Evolutionary conservation across 2,329 filamentous ascomycete genomes (phyloP).

Genomic region (Curvularia hawaiiensis): DNA sequence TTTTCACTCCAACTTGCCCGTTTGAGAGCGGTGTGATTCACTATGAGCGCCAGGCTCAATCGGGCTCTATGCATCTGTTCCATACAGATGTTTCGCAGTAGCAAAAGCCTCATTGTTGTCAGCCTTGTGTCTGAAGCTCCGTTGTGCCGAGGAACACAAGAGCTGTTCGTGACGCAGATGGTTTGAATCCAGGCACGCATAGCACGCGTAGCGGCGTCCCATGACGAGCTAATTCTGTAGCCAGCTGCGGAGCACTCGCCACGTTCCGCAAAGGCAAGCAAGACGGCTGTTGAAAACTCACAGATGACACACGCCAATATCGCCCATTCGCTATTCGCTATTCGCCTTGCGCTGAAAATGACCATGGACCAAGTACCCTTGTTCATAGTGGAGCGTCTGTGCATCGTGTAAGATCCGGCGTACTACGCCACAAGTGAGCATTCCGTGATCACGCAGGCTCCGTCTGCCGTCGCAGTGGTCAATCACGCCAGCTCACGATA

Average conservation of each 20-base stretch:
- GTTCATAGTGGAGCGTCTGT: conserved; percentile 26
- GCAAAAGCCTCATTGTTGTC: conserved; percentile 19
- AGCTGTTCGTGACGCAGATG: conserved; percentile 18
- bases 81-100: conserved; percentile 22
- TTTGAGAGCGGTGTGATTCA: conserved; percentile 30
- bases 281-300: conserved; percentile 17
- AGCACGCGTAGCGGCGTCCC: conserved; percentile 14
- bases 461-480: conserved; percentile 5
- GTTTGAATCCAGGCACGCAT: conserved; percentile 6
- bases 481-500: conserved; percentile 6
- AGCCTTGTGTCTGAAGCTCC: conserved; percentile 6
- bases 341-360: conserved; percentile 28
- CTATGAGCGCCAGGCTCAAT: conserved; percentile 26
- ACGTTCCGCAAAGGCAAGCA: conserved; percentile 23
- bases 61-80: conserved; percentile 23
- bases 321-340: conserved; percentile 31
- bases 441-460: conserved; percentile 3
- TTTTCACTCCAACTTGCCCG: conserved; percentile 24
- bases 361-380: conserved; percentile 36
- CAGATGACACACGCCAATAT: conserved; percentile 37
- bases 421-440: conserved; percentile 15
- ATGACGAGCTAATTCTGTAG: conserved; percentile 22
- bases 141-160: conserved; percentile 12
- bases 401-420: conserved; percentile 17
- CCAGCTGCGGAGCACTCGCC: conserved; percentile 28